A percentile compares a stretch with the other conserved stretches of the same genome.
These are phyloP conservation scores for Wickerhamiella sorbophila DNA, from an alignment of 805 yeast species.

Conservation along the genomic window DNA sequence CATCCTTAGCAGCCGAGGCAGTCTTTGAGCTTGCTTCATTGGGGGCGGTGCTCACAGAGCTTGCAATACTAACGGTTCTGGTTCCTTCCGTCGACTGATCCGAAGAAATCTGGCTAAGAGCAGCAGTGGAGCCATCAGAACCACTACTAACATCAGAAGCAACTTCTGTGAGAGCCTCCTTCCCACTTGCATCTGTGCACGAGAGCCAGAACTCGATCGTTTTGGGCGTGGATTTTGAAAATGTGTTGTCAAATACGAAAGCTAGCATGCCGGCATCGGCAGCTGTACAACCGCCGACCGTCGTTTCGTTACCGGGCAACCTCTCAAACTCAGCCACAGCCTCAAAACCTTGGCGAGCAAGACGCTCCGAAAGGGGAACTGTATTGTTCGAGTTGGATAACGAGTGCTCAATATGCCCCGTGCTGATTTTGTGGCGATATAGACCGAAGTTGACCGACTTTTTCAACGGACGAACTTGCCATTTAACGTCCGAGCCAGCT, in stretches of 20 bases:
- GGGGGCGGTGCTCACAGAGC: not conserved
- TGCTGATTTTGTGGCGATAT: constrained; percentile 11
- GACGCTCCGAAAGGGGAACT: constrained; percentile 31
- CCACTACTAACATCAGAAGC: not conserved
- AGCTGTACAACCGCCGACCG: constrained; percentile 44
- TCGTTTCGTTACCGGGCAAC: constrained; percentile 45
- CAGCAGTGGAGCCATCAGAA: not conserved
- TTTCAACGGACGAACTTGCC: constrained; percentile 72
- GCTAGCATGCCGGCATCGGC: constrained; percentile 57
- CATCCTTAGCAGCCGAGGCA: not conserved
- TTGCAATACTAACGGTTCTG: not conserved
- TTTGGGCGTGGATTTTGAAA: constrained; percentile 72
- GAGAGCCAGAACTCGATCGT: constrained; percentile 46
- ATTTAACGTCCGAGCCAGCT: constrained; percentile 47
- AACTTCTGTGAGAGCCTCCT: not conserved
- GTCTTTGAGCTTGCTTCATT: not conserved
- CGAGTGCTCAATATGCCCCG: not conserved
- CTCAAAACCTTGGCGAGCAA: constrained; percentile 38
- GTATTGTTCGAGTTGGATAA: constrained; percentile 1
- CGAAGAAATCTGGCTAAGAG: not conserved
- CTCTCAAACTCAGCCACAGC: constrained; percentile 42
- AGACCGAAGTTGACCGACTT: constrained; percentile 36
- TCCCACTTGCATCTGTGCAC: not conserved
- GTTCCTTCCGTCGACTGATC: not conserved
- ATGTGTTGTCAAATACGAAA: constrained; percentile 82